phyloP scores from a whole-genome alignment of 108 stramenopile genomes.

The Skeletonema potamos region DNA sequence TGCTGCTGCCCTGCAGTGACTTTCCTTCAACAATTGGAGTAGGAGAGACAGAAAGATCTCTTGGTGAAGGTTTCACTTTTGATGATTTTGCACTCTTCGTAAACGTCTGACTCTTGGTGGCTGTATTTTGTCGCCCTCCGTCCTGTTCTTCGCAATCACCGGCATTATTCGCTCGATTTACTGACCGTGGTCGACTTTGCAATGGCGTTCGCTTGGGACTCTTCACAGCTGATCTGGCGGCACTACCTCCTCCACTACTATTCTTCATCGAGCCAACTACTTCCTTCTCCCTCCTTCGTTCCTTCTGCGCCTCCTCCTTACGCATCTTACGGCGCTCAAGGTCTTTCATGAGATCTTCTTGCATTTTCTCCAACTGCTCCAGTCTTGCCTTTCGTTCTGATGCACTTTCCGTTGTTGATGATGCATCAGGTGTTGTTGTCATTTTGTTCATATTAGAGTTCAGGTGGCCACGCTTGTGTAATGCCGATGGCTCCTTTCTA shows the following conservation, averaged over 20 bases:
- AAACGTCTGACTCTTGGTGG: neutral
- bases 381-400: constrained; percentile 29
- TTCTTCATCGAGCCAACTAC: neutral
- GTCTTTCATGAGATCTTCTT: constrained; percentile 30
- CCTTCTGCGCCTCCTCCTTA: constrained; percentile 37
- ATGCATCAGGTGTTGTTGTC: neutral
- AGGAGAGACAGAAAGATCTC: neutral
- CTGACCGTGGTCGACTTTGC: neutral
- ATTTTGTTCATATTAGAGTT: neutral
- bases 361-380: constrained; percentile 40
- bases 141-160: neutral
- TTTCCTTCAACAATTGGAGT: neutral
- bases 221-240: neutral
- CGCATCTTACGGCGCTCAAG: constrained; percentile 27
- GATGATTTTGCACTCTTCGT: neutral
- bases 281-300: constrained; percentile 14
- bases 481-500: constrained; percentile 45
- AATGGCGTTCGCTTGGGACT: neutral
- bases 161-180: neutral
- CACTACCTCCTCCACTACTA: neutral
- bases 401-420: neutral
- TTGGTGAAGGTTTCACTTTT: neutral
- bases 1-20: neutral
- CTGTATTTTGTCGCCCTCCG: constrained; percentile 7
- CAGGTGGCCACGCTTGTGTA: constrained; percentile 16